Conservation (phyloP, 176 grass and related monocot genomes). For the Poa pratensis region DNA sequence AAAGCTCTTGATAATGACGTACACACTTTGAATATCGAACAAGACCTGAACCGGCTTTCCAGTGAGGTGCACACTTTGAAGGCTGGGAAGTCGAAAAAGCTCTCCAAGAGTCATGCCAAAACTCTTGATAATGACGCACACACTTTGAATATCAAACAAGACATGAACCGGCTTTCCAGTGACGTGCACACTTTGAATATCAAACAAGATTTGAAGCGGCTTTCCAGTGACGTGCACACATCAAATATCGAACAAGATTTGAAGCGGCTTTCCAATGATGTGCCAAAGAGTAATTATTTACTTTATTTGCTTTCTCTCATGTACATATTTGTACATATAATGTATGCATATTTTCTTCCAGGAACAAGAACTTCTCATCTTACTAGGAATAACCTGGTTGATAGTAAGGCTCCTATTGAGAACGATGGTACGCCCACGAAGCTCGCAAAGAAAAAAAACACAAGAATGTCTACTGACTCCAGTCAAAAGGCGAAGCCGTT, state of each 20-base stretch:
- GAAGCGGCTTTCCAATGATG: conserved; percentile 47
- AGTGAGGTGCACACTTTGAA: conserved; percentile 32
- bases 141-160: conserved; percentile 40
- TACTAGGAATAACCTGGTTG: conserved; percentile 56
- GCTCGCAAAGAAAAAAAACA: conserved; percentile 59
- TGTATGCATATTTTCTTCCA: conserved; percentile 38
- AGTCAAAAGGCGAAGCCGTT: conserved; percentile 50
- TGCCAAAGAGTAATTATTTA: conserved; percentile 69
- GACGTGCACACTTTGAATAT: conserved; percentile 41
- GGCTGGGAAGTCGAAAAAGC: conserved; percentile 18
- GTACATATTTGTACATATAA: conserved; percentile 34
- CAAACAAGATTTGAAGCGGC: conserved; percentile 44
- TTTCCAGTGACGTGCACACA: conserved; percentile 45
- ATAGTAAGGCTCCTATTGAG: conserved; percentile 37
- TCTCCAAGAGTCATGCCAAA: conserved; percentile 32
- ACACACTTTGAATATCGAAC: conserved; percentile 4
- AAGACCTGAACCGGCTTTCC: conserved; percentile 44
- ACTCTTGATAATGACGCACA: conserved; percentile 5
- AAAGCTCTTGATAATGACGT: conserved; percentile 21
- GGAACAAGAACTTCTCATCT: conserved; percentile 57
- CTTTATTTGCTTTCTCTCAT: conserved; percentile 21
- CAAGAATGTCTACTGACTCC: conserved; percentile 42
- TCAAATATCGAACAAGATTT: conserved; percentile 43
- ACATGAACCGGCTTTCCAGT: conserved; percentile 42
- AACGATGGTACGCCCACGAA: conserved; percentile 34